These are phyloP conservation scores for Sphagnum contortum DNA, from an alignment of 225 moss, liverwort and hornwort species.

Conservation along the genomic window DNA sequence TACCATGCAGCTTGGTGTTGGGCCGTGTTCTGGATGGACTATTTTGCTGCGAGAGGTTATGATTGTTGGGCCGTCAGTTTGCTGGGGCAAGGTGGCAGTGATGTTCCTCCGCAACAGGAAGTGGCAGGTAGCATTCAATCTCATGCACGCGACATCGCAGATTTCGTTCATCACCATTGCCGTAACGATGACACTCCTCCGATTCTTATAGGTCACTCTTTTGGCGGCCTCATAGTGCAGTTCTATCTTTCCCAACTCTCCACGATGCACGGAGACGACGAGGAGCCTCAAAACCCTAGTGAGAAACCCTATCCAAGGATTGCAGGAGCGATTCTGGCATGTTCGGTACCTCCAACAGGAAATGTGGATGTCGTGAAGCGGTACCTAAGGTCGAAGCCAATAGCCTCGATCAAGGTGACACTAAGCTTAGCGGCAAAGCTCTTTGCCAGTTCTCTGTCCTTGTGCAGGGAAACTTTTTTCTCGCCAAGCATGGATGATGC, in stretches of 20 bases:
- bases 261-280: background rate
- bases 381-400: conserved; percentile 51
- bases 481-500: conserved; percentile 55
- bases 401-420: conserved; percentile 79
- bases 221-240: conserved; percentile 82
- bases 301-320: conserved; percentile 26
- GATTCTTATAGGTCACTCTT: conserved; percentile 81
- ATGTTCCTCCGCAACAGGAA: conserved; percentile 31
- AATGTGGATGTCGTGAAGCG: conserved; percentile 76
- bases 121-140: conserved; percentile 43
- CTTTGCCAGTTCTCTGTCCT: conserved; percentile 54
- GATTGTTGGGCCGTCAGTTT: conserved; percentile 80
- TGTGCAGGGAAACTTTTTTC: conserved; percentile 89
- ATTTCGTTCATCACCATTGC: conserved; percentile 45
- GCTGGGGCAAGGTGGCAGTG: conserved; percentile 76
- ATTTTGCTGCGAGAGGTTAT: conserved; percentile 64
- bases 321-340: conserved; percentile 57
- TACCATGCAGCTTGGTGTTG: conserved; percentile 98
- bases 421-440: conserved; percentile 80
- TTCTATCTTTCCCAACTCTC: conserved; percentile 49
- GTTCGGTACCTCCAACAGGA: conserved; percentile 82
- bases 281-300: conserved; percentile 7
- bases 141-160: conserved; percentile 59
- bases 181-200: conserved; percentile 13
- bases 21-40: conserved; percentile 65